Base-by-base conservation (phyloP, 441 rosid species). In the Dalechampia spathulata region DNA sequence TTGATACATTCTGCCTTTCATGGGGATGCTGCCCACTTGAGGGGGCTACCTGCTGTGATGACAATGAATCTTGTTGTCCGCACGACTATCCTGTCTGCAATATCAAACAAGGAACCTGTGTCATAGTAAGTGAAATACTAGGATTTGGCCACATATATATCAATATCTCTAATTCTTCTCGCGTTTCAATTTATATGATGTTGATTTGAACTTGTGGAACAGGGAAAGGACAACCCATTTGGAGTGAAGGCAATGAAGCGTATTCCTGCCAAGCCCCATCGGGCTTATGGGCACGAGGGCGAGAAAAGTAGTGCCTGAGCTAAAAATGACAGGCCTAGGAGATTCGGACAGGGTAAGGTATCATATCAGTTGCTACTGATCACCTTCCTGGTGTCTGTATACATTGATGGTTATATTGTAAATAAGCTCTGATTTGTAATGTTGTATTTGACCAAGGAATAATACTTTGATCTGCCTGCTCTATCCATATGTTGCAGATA, bases 11-110 rank as follows among this genome's bases (percentile, higher is more conserved):
- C 60, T 87, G 98, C 74, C 81, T 83, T 17, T 71, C 68, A 26
- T 91, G 96, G 96, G 98, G 96, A 62, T 91, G 98, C 79, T 91
- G 98, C 75, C 92, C 96, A 0, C 79, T 82, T 0, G 98, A 86
- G 71, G 72, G 79, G 5, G 98, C 96, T 51, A 80, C 87, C 52
- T 91, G 98, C 74, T 91, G 98, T 28, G 96, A 83, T 0, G 95
- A 91, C 52, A 70, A 76, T 59, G 67, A 72, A 20, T 83, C 93
- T 48, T 91, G 98, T 69, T 91, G 98, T 75, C 96, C 98, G 1
- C 82, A 73, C 14, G 93, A 88, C 21, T 85, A 78, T 65, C 98
- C 98, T 0, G 20, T 91, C 68, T 91, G 98, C 65, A 72, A 87
- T 46, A 4, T 81, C 39, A 19, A 57, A 0, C 59, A 70, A 9